Evolutionary conservation across 176 grass and related monocot species (phyloP).

Genomic region (Thinopyrum elongatum): DNA sequence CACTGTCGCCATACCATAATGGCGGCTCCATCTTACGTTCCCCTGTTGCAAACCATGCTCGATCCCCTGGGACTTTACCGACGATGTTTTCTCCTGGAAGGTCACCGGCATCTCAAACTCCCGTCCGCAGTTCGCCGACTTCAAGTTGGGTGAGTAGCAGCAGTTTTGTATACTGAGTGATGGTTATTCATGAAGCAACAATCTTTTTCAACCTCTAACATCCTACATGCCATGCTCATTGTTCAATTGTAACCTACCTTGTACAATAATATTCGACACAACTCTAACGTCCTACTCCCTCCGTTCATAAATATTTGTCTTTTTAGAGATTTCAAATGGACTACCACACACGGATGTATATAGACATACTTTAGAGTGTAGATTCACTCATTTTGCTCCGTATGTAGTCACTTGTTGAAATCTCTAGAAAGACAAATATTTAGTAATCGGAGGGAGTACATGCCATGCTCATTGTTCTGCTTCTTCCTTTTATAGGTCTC

Average conservation of each 20-base stretch:
- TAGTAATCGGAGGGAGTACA: too few relatives aligned
- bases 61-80: conserved; percentile 44
- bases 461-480: not conserved
- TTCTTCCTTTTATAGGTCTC: conserved; percentile 38
- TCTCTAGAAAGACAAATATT: too few relatives aligned
- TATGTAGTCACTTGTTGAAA: too few relatives aligned
- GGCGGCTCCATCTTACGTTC: conserved; percentile 45
- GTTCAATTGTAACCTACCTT: not conserved
- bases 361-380: too few relatives aligned
- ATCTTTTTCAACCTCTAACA: not conserved
- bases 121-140: conserved; percentile 24
- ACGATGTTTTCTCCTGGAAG: conserved; percentile 43
- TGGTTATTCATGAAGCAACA: not conserved
- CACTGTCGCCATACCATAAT: conserved; percentile 54
- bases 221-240: not conserved
- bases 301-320: too few relatives aligned
- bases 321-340: too few relatives aligned
- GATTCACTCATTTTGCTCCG: too few relatives aligned
- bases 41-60: conserved; percentile 43
- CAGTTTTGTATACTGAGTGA: not conserved
- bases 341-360: too few relatives aligned
- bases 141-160: conserved; percentile 35
- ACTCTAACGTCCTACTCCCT: too few relatives aligned
- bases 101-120: conserved; percentile 44
- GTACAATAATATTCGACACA: too few relatives aligned